Evolutionary conservation across 768 basidiomycete genomes (phyloP), one percentile per base, ranked within the genome.

Genomic region (Rubroboletus pulcherrimus): DNA sequence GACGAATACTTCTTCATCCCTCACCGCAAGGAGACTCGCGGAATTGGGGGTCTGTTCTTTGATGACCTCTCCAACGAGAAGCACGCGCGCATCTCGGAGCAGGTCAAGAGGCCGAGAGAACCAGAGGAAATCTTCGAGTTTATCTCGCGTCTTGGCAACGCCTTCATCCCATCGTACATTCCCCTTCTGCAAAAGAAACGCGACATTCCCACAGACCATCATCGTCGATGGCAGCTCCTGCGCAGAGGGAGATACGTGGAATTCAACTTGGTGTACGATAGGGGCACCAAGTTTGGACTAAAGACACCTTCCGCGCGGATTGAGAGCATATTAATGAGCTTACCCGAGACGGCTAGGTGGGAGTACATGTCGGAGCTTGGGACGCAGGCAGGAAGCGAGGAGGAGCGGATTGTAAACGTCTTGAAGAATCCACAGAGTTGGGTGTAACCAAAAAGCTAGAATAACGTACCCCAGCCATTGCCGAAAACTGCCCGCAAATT

Each of bases 1-100:
- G 97, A 98, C 73, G 87, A 95, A 69, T 99, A 99, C 75, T 99
- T 99, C 72, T 87, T 80, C 71, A 89, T 98, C 66, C 80, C 90
- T 17, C 97, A 98, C 70, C 84, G 97, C 11, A 68, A 73, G 31
- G 97, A 98, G 74, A 73, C 84, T 2, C 83, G 97, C 42, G 97
- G 97, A 5, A 74, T 99, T 47, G 97, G 97, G 33, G 97, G 97
- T 0, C 76, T 99, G 53, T 98, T 98, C 78, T 96, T 98, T 66
- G 97, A 98, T 70, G 97, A 99, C 69, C 82, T 98, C 54, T 84
- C 79, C 62, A 78, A 77, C 48, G 81, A 81, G 34, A 71, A 75
- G 3, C 91, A 93, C 67, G 67, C 77, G n/a, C 82, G 84, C n/a
- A 76, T 93, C 33, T 57, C 71, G 24, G 66, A 69, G n/a, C 65